Evolutionary conservation across 768 basidiomycete genomes (phyloP).

Genomic region (Tricholoma hemisulphureum): DNA sequence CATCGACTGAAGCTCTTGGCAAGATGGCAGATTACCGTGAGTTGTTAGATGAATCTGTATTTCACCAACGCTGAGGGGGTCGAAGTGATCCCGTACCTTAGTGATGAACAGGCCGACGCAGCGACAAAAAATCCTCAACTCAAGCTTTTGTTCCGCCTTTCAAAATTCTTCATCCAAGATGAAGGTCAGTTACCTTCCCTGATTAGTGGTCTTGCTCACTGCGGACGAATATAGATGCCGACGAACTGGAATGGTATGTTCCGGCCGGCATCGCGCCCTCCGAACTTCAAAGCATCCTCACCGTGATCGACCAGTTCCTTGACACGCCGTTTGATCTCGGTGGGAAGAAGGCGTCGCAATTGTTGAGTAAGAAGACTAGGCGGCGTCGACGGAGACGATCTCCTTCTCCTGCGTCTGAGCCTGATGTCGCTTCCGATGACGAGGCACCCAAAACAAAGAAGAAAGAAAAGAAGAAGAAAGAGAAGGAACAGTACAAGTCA

Average conservation of each 20-base stretch:
- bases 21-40: constrained; percentile 77
- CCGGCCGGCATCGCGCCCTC: constrained; percentile 68
- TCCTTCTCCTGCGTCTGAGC: constrained; percentile 45
- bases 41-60: constrained; percentile 26
- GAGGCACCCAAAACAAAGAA: constrained; percentile 48
- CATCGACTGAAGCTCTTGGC: constrained; percentile 65
- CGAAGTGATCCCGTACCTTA: constrained; percentile 73
- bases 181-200: constrained; percentile 49
- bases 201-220: background rate
- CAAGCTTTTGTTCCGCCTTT: constrained; percentile 81
- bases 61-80: background rate
- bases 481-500: constrained; percentile 68
- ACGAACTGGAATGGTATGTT: constrained; percentile 83
- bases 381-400: constrained; percentile 53
- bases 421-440: constrained; percentile 33
- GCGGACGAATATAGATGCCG: constrained; percentile 44
- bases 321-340: constrained; percentile 76
- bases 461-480: constrained; percentile 67
- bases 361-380: constrained; percentile 65
- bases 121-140: constrained; percentile 76
- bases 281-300: constrained; percentile 65
- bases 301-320: constrained; percentile 83
- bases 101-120: constrained; percentile 72
- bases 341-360: constrained; percentile 69
- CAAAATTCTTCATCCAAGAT: constrained; percentile 64